Evolutionary conservation across 2,329 filamentous ascomycete species (phyloP).

Genomic region (Daldinia sp.): DNA sequence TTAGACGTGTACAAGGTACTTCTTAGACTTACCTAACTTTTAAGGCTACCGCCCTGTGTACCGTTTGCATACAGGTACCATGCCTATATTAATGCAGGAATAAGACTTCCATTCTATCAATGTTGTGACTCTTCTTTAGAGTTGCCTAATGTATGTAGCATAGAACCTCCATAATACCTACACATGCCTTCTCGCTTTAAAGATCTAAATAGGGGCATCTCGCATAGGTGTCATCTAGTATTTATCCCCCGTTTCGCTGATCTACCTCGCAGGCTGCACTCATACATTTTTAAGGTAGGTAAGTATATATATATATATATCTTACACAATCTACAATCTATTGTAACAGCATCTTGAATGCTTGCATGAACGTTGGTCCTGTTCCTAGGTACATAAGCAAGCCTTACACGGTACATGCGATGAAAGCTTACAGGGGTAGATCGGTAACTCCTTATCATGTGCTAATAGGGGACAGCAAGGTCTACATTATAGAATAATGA

Average conservation of each 20-base stretch:
- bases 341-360: slow-evolving; percentile 10
- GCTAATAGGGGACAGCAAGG: not conserved
- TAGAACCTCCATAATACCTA: not conserved
- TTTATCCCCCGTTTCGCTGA: slow-evolving; percentile 19
- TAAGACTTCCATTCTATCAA: not conserved
- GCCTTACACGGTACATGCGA: slow-evolving; percentile 10
- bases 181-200: not conserved
- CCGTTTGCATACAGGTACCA: not conserved
- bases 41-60: not conserved
- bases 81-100: not conserved
- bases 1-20: not conserved
- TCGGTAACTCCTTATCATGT: not conserved
- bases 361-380: slow-evolving; percentile 25
- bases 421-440: slow-evolving; percentile 16
- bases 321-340: slow-evolving; percentile 14
- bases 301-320: slow-evolving; percentile 1
- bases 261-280: slow-evolving; percentile 36
- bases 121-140: too few relatives aligned
- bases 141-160: not conserved
- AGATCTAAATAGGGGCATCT: not conserved
- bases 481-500: not conserved
- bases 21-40: too few relatives aligned
- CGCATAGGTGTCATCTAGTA: slow-evolving; percentile 13
- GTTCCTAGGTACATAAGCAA: not conserved
- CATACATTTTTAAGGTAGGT: not conserved